These are phyloP conservation scores for Rhinocladiella similis DNA, from an alignment of 2,329 filamentous ascomycete genomes.

Conservation along the genomic window DNA sequence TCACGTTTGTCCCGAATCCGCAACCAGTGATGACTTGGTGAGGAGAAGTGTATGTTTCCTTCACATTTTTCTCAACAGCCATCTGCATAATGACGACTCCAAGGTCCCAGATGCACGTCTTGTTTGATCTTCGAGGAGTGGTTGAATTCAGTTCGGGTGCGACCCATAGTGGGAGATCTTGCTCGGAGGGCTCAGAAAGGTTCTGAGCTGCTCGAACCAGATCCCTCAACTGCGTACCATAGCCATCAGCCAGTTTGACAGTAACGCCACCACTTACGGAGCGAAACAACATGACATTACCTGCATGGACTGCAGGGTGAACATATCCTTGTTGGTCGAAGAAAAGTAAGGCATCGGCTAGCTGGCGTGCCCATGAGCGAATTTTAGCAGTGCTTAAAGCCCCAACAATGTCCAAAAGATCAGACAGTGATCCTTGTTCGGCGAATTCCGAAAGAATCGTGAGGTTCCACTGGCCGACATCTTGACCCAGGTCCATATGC, in stretches of 20 bases:
- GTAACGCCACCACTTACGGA: conserved; percentile 66
- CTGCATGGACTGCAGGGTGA: conserved; percentile 78
- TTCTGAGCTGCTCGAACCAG: conserved; percentile 53
- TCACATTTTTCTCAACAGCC: conserved; percentile 79
- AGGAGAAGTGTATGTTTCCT: conserved; percentile 77
- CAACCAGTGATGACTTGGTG: conserved; percentile 46
- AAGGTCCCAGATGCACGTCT: conserved; percentile 94
- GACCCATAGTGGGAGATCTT: conserved; percentile 79
- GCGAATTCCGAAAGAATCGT: conserved; percentile 74
- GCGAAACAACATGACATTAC: conserved; percentile 76
- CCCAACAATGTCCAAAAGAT: conserved; percentile 77
- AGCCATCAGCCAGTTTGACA: conserved; percentile 72
- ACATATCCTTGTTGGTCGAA: conserved; percentile 81
- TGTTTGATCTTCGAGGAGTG: conserved; percentile 58
- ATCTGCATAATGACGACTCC: conserved; percentile 91
- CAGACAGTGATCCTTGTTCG: conserved; percentile 78
- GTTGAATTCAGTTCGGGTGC: conserved; percentile 73
- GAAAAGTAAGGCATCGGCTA: conserved; percentile 84
- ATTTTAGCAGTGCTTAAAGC: conserved; percentile 72
- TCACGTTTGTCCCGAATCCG: conserved; percentile 74
- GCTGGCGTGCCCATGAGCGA: conserved; percentile 85
- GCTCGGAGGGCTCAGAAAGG: conserved; percentile 58
- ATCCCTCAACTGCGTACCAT: conserved; percentile 44
- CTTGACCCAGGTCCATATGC: conserved; percentile 42
- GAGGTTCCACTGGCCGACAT: conserved; percentile 64